These are phyloP conservation scores for Pichiaceae sp. DNA, from an alignment of 1,139 yeast species.

Conservation along the genomic window DNA sequence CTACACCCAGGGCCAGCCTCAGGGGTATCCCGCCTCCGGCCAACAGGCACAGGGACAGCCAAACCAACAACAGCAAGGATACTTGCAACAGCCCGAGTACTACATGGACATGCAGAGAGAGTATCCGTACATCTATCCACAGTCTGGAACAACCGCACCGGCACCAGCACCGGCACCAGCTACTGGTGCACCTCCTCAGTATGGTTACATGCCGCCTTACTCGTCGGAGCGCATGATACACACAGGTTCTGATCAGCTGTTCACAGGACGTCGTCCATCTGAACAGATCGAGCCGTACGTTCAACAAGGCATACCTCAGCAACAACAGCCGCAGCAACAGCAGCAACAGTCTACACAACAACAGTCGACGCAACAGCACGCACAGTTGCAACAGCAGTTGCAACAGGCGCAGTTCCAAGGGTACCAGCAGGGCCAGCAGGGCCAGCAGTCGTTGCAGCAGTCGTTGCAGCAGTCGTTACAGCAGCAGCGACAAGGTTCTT, in stretches of 20 bases:
- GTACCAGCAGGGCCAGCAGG: slow-evolving; percentile 11
- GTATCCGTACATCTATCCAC: slow-evolving; percentile 17
- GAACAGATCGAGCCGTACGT: slow-evolving; percentile 37
- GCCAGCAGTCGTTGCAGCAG: slow-evolving; percentile 11
- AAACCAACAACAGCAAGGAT: neutral
- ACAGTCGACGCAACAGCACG: neutral
- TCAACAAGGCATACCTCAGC: slow-evolving; percentile 4
- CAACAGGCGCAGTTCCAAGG: slow-evolving; percentile 11
- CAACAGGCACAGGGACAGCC: neutral
- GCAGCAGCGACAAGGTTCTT: slow-evolving; percentile 15
- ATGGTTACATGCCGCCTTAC: slow-evolving; percentile 13
- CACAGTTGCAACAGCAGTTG: neutral
- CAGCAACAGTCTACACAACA: slow-evolving; percentile 2
- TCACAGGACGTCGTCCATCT: slow-evolving; percentile 29
- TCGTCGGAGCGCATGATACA: slow-evolving; percentile 17
- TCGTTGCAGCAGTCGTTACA: slow-evolving; percentile 10
- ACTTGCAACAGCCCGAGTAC: neutral
- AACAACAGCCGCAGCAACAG: slow-evolving; percentile 5
- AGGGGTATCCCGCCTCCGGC: neutral
- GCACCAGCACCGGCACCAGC: slow-evolving; percentile 5
- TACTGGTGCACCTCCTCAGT: slow-evolving; percentile 8
- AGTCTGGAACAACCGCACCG: neutral
- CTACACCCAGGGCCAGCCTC: neutral
- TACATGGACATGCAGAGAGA: slow-evolving; percentile 16
- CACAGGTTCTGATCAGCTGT: slow-evolving; percentile 17